Base-by-base conservation (phyloP, 2,329 filamentous ascomycete species). In the Cladophialophora exuberans region DNA sequence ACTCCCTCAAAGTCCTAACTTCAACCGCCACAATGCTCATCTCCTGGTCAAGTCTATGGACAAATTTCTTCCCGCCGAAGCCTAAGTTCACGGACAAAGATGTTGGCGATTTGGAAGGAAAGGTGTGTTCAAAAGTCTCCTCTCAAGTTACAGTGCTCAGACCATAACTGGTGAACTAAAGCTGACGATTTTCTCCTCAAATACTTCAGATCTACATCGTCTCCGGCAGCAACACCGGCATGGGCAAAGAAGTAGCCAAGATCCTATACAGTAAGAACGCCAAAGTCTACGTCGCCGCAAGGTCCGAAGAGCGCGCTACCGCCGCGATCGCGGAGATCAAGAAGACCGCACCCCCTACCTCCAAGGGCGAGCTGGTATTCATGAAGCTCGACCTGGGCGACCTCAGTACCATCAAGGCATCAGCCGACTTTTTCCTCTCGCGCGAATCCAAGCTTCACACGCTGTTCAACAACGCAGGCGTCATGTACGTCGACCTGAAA, bases 271-370 rank as follows among this genome's bases (percentile, higher is more conserved):
- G 60, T 18, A 66, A 71, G 25, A 71, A 73, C 56, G 76, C 70
- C 23, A 75, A 68, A 39, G 72, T 78, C 28, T 78, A 76, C 61
- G 61, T 78, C 30, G 69, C 72, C 13, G 73, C 70, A 1, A 72
- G 76, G n/a, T 72, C 70, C 1, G 62, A 70, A 43, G 62, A 66
- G 4, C 76, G 74, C 55, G 68, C 71, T 2, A 54, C 60, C 13
- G 59, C 46, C 11, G 72, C 73, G 3, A 77, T 79, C 36, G 52
- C 62, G 6, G 63, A 67, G 5, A 74, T 80, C 58, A 67, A 71
- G 43, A 47, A 60, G 1, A 63, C 62, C 4, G 60, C 60, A 1
- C n/a, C n/a, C n/a, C 49, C 60, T 0, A 38, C 47, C 2, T 70
- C 69, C 1, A 67, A 59, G 30, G 74, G 75, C 22, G 20, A 61